Percentiles rank a stretch among this genome's conserved stretches.
phyloP scores from a whole-genome alignment of 139 green algal genomes.

The Edaphochlamys debaryana region DNA sequence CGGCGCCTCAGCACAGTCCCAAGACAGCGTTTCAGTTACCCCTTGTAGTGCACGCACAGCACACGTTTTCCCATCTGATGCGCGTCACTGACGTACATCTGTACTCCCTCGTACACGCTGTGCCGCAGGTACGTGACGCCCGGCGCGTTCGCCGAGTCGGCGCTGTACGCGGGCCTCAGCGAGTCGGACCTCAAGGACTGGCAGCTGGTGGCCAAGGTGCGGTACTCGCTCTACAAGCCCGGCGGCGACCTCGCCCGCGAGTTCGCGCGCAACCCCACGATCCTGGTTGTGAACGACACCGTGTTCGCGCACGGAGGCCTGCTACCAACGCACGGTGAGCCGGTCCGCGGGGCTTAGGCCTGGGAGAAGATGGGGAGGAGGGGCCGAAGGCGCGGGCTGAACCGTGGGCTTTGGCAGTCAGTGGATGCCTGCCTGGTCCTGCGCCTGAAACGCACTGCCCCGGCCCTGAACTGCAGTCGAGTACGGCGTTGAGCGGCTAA shows the following conservation, averaged over 20 bases:
- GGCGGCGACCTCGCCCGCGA: constrained; percentile 84
- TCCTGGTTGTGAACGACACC: constrained; percentile 92
- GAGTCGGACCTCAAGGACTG: constrained; percentile 66
- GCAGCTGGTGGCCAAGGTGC: constrained; percentile 55
- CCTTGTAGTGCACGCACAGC: no score
- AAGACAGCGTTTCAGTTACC: no score
- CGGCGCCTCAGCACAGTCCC: no score
- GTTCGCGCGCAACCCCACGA: constrained; percentile 88
- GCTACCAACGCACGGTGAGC: constrained; percentile 84
- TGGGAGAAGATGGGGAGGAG: neutral
- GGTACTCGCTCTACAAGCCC: constrained; percentile 81
- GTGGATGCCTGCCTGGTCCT: no score
- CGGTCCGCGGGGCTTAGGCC: neutral
- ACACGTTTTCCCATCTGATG: no score
- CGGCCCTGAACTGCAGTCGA: constrained; percentile 65
- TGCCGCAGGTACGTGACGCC: constrained; percentile 84
- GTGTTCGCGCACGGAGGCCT: constrained; percentile 93
- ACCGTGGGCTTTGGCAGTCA: no score
- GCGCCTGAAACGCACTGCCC: no score
- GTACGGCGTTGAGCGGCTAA: constrained; percentile 88
- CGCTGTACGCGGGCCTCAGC: constrained; percentile 76
- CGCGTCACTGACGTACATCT: no score
- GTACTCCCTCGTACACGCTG: no score
- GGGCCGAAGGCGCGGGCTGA: neutral
- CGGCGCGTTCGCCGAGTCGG: constrained; percentile 86